Evolutionary conservation across 1,284 basidiomycete genomes (phyloP).

Genomic region (Leccinum ponderosum): DNA sequence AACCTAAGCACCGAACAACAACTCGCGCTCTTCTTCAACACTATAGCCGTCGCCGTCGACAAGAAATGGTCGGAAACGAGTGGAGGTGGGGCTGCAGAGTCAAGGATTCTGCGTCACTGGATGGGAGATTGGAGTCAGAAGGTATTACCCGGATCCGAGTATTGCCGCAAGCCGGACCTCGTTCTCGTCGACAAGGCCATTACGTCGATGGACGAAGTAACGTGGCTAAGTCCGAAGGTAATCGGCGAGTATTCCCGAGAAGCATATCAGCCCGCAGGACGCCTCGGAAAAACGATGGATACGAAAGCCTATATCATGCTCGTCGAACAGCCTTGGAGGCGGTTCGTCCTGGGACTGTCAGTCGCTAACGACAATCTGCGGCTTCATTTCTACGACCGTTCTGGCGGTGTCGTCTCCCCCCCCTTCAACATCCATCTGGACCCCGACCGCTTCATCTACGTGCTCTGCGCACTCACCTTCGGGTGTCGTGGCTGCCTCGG

Average conservation of each 20-base stretch:
- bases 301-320: not conserved
- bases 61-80: not conserved
- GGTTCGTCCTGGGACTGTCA: not conserved
- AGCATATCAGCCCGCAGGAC: not conserved
- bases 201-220: not conserved
- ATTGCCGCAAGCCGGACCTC: not conserved
- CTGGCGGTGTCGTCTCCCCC: not conserved
- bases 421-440: not conserved
- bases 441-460: not conserved
- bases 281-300: not conserved
- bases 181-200: not conserved
- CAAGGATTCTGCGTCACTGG: not conserved
- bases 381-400: conserved; percentile 3
- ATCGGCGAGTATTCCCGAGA: not conserved
- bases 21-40: not conserved
- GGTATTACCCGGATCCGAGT: not conserved
- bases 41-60: not conserved
- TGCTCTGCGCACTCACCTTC: not conserved
- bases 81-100: not conserved
- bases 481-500: not conserved
- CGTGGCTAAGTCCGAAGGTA: not conserved
- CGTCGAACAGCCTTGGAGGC: conserved; percentile 1
- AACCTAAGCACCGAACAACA: not conserved
- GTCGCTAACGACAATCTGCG: not conserved
- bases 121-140: conserved; percentile 2